A percentile compares a stretch with the other conserved stretches of the same genome.
Conservation (phyloP, 495 filamentous ascomycete genomes). For the Aspergillus biplanus region DNA sequence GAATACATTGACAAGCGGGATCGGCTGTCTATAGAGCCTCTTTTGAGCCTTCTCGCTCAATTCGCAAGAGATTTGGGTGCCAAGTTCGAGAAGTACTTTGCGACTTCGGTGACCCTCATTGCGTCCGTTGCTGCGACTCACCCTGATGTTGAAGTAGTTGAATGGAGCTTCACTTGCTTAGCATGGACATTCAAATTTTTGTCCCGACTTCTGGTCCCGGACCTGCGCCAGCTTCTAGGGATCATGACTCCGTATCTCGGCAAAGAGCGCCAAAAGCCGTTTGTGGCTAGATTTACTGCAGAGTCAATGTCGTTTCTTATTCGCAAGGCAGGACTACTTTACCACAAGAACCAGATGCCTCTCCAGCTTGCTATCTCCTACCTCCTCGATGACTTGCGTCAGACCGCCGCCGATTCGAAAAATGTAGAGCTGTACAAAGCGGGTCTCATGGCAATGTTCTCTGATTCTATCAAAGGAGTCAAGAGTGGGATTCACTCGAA, state of each 20-base stretch:
- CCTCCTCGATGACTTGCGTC: constrained; percentile 67
- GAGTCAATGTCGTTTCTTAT: constrained; percentile 94
- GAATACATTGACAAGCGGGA: constrained; percentile 79
- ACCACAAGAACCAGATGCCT: constrained; percentile 68
- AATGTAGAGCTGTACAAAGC: constrained; percentile 65
- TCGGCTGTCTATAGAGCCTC: constrained; percentile 75
- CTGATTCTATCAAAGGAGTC: constrained; percentile 84
- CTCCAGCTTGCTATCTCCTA: constrained; percentile 70
- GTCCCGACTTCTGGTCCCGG: constrained; percentile 79
- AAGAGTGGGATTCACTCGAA: constrained; percentile 80
- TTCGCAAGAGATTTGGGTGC: constrained; percentile 90
- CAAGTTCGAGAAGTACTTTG: constrained; percentile 88
- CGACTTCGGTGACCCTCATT: constrained; percentile 68
- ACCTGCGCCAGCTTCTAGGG: constrained; percentile 80
- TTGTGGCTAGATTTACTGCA: constrained; percentile 88
- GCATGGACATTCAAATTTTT: constrained; percentile 98
- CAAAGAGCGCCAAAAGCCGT: constrained; percentile 74
- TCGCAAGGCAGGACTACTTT: constrained; percentile 78
- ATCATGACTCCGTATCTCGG: constrained; percentile 87
- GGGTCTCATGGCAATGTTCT: constrained; percentile 88
- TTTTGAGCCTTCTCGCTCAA: constrained; percentile 80
- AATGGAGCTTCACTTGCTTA: constrained; percentile 95
- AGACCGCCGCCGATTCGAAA: constrained; percentile 54
- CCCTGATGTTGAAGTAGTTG: constrained; percentile 74
- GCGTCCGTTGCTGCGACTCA: constrained; percentile 64